Base-by-base conservation (phyloP, 345 rosid species). In the Brassica nigra region DNA sequence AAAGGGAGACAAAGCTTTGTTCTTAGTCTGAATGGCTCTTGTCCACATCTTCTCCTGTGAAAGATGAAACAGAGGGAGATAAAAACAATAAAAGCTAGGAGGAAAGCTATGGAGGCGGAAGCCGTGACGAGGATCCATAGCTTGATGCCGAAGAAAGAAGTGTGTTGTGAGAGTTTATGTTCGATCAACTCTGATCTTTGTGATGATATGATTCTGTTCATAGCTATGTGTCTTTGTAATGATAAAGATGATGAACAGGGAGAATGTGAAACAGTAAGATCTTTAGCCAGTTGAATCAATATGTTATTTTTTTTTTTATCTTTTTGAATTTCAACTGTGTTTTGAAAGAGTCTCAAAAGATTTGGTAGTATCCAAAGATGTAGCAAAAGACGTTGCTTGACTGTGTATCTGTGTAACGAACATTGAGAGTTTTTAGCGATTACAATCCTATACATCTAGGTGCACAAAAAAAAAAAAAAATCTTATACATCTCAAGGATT, bases 51-150 rank as follows among this genome's bases (percentile, higher is more conserved):
- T 34, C 58, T 80, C 54, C 66, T 78, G 33, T 28, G 76, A 14
- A 61, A 69, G 75, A 85, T 27, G 76, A 84, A 28, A 75, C 78
- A 86, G 36, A 86, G 80, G 44, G 73, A 63, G n/a, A 77, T 15
- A 55, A 78, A 6, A 31, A 78, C 12, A 49, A 87, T 62, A 10
- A 84, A n/a, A 3, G 81, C 36, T 5, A 84, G 10, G 78, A 85
- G 15, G n/a, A 84, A 58, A 47, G 65, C 67, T 18, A 62, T 10
- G 44, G 81, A 67, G 18, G 68, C 72, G 18, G 87, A 63, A 39
- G 69, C 73, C 62, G 85, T 66, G 28, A 94, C 66, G 14, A 88
- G 77, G 58, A 94, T 64, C 94, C 89, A 86, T 62, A 89, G 70
- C 44, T 62, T 78, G 76, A 87, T 62, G 42, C 90, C 91, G 5